Evolutionary conservation across 768 basidiomycete genomes (phyloP), one percentile per base, ranked within the genome.

Genomic region (Russula virescens): DNA sequence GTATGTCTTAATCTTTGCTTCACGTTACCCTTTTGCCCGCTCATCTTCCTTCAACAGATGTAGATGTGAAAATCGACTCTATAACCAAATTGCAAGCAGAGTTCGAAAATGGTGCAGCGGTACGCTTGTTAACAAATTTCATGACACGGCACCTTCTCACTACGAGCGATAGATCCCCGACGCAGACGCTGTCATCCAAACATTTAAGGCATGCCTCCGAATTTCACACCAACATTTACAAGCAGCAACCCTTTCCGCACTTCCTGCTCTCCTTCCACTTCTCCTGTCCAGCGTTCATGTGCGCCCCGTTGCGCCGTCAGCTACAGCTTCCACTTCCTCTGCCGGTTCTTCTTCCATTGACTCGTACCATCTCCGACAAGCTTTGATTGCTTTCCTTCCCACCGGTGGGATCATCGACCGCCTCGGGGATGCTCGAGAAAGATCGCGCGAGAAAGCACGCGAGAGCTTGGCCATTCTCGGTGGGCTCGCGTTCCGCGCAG

Each of bases 151-250:
- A 21, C 46, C 25, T 52, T 31, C 35, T 61, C 48, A 64, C 26
- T 28, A 23, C 23, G 34, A 43, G 38, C 18, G 53, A 47, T 70
- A 94, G 92, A 82, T 94, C 58, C 71, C 80, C 28, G 91, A 93
- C 70, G 73, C 85, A 9, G 93, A 94, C 69, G 75, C 78, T 43
- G 77, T 94, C 70, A 80, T 94, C 63, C 76, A 77, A 61, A 77
- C 81, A 43, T 79, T 95, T 71, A 92, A 89, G 73, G 69, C 85
- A 42, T 90, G 85, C 68, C 80, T 94, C 68, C 83, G 89, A 68
- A 85, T 85, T 48, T 81, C 91, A 50, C 92, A 94, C 75, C 85
- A 90, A 70, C 90, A 92, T 69, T 77, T 95, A 45, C 83, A 86
- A 9, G 85, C 84, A 58, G 91, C 92, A 40, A 86, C 91, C 34